Percentiles rank a stretch among this genome's conserved stretches.
phyloP scores from a whole-genome alignment of 345 rosid species.

The Lumnitzera littorea region DNA sequence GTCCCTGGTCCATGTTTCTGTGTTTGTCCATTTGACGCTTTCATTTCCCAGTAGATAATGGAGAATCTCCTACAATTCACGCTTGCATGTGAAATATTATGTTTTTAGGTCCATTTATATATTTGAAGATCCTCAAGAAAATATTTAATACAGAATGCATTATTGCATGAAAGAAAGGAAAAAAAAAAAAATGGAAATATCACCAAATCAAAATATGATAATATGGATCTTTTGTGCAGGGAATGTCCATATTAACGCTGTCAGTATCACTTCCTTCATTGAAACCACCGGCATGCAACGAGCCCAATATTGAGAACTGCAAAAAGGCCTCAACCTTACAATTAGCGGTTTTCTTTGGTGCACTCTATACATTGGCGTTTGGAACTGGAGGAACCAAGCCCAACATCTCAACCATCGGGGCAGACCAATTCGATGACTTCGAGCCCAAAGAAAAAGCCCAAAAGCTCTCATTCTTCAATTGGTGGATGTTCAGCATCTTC shows the following conservation, averaged over 20 bases:
- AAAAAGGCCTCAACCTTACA: slow-evolving; percentile 49
- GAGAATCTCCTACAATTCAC: too few relatives aligned
- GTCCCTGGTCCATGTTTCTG: too few relatives aligned
- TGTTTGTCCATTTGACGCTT: too few relatives aligned
- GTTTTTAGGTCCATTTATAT: not conserved
- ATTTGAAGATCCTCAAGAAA: not conserved
- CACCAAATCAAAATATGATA: not conserved
- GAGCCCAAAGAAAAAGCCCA: slow-evolving; percentile 65
- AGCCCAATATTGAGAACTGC: slow-evolving; percentile 30
- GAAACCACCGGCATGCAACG: slow-evolving; percentile 54
- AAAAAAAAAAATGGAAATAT: too few relatives aligned
- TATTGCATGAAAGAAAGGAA: not conserved
- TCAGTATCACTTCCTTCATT: slow-evolving; percentile 59
- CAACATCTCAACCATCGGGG: slow-evolving; percentile 86
- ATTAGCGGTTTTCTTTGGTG: slow-evolving; percentile 56
- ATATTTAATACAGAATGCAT: too few relatives aligned
- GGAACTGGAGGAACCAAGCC: slow-evolving; percentile 96
- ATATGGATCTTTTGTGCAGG: slow-evolving; percentile 28
- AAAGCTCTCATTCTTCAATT: slow-evolving; percentile 90
- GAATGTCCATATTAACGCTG: slow-evolving; percentile 64
- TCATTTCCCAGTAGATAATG: too few relatives aligned
- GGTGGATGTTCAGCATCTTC: slow-evolving; percentile 98
- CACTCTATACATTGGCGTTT: slow-evolving; percentile 60
- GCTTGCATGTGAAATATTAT: too few relatives aligned
- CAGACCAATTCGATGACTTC: slow-evolving; percentile 87